phyloP scores from a whole-genome alignment of 345 rosid species.

The Aethionema arabicum region DNA sequence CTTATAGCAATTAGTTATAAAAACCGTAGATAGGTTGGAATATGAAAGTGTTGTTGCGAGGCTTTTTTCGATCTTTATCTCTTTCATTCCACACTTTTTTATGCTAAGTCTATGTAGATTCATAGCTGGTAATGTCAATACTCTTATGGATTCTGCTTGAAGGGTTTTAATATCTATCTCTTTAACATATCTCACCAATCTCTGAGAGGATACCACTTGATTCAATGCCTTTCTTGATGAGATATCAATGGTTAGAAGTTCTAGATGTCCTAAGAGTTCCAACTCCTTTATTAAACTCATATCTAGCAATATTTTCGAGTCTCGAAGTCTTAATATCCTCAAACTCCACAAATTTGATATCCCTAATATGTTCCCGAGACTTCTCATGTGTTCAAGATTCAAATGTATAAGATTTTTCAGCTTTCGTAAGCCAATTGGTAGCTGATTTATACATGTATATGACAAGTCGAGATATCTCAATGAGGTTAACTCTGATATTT shows the following conservation, averaged over 20 bases:
- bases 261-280: neutral
- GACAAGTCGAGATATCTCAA: conserved; percentile 22
- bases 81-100: neutral
- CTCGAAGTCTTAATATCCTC: neutral
- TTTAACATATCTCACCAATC: neutral
- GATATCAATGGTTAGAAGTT: neutral
- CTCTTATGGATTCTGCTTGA: neutral
- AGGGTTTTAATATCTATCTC: neutral
- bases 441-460: neutral
- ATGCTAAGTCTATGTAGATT: neutral
- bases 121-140: neutral
- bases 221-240: neutral
- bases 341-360: conserved; percentile 8
- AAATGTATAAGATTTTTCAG: conserved; percentile 8
- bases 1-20: neutral
- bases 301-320: neutral
- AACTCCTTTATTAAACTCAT: neutral
- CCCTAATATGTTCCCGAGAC: neutral
- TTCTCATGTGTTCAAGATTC: neutral
- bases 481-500: conserved; percentile 10
- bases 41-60: neutral
- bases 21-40: neutral
- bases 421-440: neutral
- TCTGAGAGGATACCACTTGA: neutral
- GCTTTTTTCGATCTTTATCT: conserved; percentile 1